Conservation (phyloP, 2,329 filamentous ascomycete genomes). For the Neofusicoccum parvum region DNA sequence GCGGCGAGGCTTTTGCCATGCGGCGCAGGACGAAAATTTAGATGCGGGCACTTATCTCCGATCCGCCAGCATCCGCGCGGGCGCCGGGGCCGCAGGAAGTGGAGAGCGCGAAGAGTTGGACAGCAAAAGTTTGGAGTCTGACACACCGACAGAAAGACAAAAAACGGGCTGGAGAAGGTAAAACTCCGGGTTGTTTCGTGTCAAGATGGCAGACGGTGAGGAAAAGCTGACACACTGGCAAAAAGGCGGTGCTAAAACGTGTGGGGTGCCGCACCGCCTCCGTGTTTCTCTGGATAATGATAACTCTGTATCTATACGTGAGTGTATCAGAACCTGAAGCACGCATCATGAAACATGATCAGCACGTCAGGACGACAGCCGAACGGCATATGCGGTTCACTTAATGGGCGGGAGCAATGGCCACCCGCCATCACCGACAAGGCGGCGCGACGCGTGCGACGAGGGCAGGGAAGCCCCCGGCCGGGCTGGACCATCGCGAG, state of each 20-base stretch:
- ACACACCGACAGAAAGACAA: background rate
- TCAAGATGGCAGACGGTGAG: background rate
- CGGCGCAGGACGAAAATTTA: background rate
- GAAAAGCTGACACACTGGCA: background rate
- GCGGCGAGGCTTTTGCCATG: background rate
- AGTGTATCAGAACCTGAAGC: background rate
- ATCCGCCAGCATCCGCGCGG: constrained; percentile 5
- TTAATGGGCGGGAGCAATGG: background rate
- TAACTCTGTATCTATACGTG: background rate
- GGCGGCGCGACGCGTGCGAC: background rate
- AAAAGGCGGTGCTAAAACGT: background rate
- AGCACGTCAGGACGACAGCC: background rate
- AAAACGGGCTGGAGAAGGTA: background rate
- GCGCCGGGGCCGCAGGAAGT: background rate
- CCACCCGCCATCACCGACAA: background rate
- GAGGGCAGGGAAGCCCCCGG: background rate
- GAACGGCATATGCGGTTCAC: background rate
- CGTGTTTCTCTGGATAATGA: background rate
- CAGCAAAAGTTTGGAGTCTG: background rate
- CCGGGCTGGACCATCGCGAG: too few relatives aligned
- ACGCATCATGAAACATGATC: background rate
- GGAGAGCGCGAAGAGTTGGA: background rate
- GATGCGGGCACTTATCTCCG: background rate
- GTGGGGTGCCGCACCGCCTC: background rate
- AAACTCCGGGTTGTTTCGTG: constrained; percentile 3